Base-by-base conservation (phyloP, 805 yeast genomes). In the Trichomonascus vanleenenianus region DNA sequence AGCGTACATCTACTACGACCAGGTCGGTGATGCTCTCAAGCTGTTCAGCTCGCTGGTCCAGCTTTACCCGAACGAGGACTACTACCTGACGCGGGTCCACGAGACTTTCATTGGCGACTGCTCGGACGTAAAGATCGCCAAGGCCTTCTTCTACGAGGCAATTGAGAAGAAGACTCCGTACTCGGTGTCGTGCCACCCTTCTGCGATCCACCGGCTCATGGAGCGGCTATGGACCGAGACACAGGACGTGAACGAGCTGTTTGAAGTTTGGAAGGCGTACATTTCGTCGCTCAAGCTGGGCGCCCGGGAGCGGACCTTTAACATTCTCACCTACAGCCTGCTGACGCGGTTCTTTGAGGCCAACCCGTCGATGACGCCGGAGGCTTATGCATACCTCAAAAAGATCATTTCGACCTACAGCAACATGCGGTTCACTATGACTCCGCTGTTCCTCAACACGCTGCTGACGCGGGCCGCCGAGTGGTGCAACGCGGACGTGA, bases 91-190 rank as follows among this genome's bases (percentile, higher is more conserved):
- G 30, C 85, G 82, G 63, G 81, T 85, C 40, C 95, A 85, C 66
- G 70, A 84, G 50, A 72, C 82, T 2, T 85, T 85, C 56, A 81
- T 85, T 58, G 93, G 94, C 39, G 78, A 76, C 53, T 82, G 87
- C 62, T 77, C 76, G 58, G 88, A 85, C 58, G 71, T 83, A 45
- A 70, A 69, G 36, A 80, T 85, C 39, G 85, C 95, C 3, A 78
- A 76, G 57, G 75, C 78, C 35, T 85, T 85, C 56, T 85, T 82
- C 61, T 80, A 79, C 54, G 83, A 81, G 61, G 91, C 86, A 2
- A 69, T 84, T 42, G 70, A 74, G 50, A 74, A 72, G 54, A 79
- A 78, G 51, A 79, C 83, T 73, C 94, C 94, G 14, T 85, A 85
- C 59, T 66, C 70, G 46, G 79, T 85, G 25, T 76, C 75, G 36